Conservation (phyloP, 257 asterid species). For the Penstemon barbatus region DNA sequence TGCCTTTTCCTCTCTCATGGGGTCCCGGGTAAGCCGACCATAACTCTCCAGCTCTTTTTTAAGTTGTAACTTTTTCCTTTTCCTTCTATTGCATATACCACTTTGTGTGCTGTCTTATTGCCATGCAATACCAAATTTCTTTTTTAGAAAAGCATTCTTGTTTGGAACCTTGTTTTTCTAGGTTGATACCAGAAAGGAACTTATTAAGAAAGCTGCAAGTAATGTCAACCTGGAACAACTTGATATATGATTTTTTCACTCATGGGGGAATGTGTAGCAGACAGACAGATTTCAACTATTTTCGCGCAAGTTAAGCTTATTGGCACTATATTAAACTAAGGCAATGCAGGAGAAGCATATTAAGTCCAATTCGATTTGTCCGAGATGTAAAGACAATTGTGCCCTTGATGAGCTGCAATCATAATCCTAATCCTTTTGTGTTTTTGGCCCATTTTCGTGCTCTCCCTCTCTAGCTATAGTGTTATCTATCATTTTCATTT, state of each 20-base stretch:
- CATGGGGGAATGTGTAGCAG: neutral
- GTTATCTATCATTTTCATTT: neutral
- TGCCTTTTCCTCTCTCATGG: constrained; percentile 96
- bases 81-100: neutral
- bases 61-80: neutral
- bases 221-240: constrained; percentile 62
- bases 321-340: neutral
- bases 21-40: constrained; percentile 62
- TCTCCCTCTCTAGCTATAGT: neutral
- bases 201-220: constrained; percentile 58
- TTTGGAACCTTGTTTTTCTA: constrained; percentile 32
- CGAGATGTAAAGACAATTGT: neutral
- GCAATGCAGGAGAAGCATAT: neutral
- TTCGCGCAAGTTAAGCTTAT: neutral
- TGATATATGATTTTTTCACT: constrained; percentile 52
- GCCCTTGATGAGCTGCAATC: neutral
- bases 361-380: neutral
- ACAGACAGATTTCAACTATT: neutral
- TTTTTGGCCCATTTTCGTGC: neutral
- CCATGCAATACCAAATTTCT: neutral
- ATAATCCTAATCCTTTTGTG: neutral
- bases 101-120: neutral
- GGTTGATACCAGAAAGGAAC: constrained; percentile 89
- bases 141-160: neutral
- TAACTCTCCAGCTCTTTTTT: neutral